phyloP scores from a whole-genome alignment of 23 red algal genomes.

The Gracilariopsis chorda region DNA sequence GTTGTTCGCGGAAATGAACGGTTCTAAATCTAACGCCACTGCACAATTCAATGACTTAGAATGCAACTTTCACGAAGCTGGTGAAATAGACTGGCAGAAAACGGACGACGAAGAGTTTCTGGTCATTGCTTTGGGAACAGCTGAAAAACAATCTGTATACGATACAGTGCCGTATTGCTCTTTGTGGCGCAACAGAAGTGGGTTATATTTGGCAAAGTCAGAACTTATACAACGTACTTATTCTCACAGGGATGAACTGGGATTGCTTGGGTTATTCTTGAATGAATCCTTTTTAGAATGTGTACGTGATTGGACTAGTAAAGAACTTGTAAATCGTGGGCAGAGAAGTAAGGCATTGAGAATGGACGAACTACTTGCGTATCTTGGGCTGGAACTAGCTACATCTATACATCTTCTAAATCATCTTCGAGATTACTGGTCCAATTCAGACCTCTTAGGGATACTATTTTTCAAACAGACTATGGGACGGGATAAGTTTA shows the following conservation, averaged over 20 bases:
- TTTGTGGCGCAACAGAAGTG: not conserved
- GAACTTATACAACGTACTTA: not conserved
- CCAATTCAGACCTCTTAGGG: not conserved
- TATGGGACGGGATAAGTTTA: not conserved
- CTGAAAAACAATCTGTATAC: not conserved
- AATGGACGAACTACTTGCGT: not conserved
- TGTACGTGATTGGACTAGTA: not conserved
- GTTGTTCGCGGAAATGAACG: too few relatives aligned
- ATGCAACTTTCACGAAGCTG: constrained; percentile 2
- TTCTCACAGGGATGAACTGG: not conserved
- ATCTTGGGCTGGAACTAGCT: not conserved
- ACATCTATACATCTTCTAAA: not conserved
- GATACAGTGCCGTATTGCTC: not conserved
- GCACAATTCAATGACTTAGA: too few relatives aligned
- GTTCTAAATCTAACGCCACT: too few relatives aligned
- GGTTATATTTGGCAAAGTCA: not conserved
- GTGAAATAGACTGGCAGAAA: not conserved
- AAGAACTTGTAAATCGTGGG: not conserved
- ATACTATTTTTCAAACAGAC: not conserved
- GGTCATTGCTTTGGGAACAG: not conserved
- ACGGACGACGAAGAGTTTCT: not conserved
- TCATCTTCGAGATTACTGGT: not conserved
- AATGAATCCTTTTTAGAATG: not conserved
- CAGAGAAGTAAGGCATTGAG: not conserved
- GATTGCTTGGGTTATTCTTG: not conserved